Evolutionary conservation across 2,329 filamentous ascomycete species (phyloP).

Genomic region (Arthrinium puccinioides): DNA sequence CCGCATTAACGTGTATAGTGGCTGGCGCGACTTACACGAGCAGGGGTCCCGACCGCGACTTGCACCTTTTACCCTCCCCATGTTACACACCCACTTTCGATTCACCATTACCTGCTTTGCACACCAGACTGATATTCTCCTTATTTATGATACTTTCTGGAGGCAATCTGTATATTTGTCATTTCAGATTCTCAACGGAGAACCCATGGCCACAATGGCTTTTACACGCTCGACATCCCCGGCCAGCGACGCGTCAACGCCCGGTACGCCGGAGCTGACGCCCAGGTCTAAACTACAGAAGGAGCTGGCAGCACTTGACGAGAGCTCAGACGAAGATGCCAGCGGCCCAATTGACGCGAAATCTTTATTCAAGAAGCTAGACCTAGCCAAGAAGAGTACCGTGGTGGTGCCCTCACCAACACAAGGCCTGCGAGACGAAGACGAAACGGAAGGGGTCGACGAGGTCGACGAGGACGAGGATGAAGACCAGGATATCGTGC

Average conservation of each 20-base stretch:
- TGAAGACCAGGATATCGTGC: slow-evolving; percentile 30
- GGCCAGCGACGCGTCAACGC: slow-evolving; percentile 30
- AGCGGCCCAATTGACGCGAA: slow-evolving; percentile 15
- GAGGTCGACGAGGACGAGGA: slow-evolving; percentile 32
- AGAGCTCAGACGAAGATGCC: slow-evolving; percentile 38
- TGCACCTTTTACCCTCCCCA: too few species aligned
- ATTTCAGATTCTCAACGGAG: too few species aligned
- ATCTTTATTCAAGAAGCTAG: slow-evolving; percentile 14
- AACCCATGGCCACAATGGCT: slow-evolving; percentile 33
- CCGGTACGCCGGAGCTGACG: slow-evolving; percentile 37
- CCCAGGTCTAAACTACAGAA: slow-evolving; percentile 49
- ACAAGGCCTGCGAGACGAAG: slow-evolving; percentile 2
- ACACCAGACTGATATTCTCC: too few species aligned
- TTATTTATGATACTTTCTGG: too few species aligned
- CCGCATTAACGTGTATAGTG: too few species aligned
- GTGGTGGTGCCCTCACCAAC: slow-evolving; percentile 7
- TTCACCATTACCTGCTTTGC: too few species aligned
- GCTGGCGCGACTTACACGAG: too few species aligned
- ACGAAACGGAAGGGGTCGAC: slow-evolving; percentile 24
- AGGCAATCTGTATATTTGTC: too few species aligned
- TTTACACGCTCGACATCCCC: slow-evolving; percentile 40
- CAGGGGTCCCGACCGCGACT: too few species aligned
- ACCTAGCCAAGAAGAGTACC: slow-evolving; percentile 10
- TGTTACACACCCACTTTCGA: too few species aligned
- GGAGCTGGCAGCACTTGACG: slow-evolving; percentile 41